phyloP scores from a whole-genome alignment of 164 flowering plant genomes.

The Taxillus chinensis region DNA sequence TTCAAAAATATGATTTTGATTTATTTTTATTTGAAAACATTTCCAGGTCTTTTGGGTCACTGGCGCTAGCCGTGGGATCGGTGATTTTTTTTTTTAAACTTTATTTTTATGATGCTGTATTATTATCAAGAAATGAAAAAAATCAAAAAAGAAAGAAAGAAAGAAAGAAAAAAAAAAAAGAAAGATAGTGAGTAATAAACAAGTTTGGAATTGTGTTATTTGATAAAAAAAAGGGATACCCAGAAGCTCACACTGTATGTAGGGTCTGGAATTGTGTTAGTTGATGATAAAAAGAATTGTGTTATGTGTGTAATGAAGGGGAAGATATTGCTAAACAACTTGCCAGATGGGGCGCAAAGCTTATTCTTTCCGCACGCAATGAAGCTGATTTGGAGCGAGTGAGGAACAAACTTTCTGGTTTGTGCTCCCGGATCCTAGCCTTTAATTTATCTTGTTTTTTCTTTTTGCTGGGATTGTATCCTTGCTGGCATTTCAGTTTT shows the following conservation, averaged over 20 bases:
- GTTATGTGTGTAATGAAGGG: slow-evolving; percentile 29
- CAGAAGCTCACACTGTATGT: not conserved
- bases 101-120: not conserved
- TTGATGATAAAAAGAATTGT: not conserved
- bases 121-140: too few species aligned
- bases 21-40: slow-evolving; percentile 2
- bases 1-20: too few species aligned
- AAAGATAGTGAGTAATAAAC: too few species aligned
- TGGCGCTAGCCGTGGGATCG: slow-evolving; percentile 94
- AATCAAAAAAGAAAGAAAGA: too few species aligned
- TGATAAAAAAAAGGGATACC: not conserved
- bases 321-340: slow-evolving; percentile 80
- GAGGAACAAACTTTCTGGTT: slow-evolving; percentile 63
- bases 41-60: slow-evolving; percentile 88
- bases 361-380: slow-evolving; percentile 80
- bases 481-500: not conserved
- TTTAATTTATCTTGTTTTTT: not conserved
- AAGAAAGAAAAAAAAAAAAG: too few species aligned
- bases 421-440: not conserved
- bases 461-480: not conserved
- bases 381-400: slow-evolving; percentile 77
- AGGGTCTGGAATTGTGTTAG: not conserved
- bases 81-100: slow-evolving; percentile 22
- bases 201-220: too few species aligned
- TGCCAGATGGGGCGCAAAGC: slow-evolving; percentile 77